Base-by-base conservation (phyloP, 345 rosid species). In the Eutrema heterophyllum region DNA sequence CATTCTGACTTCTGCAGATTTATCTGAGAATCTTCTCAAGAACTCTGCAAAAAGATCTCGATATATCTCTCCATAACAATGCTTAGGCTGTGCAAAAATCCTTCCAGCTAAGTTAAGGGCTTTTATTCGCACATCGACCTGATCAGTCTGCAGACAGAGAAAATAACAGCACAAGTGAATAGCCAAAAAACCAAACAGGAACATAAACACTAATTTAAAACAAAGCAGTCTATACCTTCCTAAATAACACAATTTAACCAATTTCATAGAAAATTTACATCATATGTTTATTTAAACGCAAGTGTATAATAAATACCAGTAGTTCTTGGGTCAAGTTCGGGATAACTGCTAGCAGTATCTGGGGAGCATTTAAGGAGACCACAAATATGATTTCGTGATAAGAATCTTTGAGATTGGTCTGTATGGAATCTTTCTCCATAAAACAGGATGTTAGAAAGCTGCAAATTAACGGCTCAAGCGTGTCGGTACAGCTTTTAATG, bases 121-220 rank as follows among this genome's bases (percentile, higher is more conserved):
- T 82, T 89, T 94, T 80, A 89, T 82, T 75, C 97, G 88, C 59
- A 87, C 86, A 74, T 94, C 96, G 36, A 89, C 97, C 82, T 89
- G 97, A 84, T 91, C 97, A 75, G 87, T 81, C 98, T 93, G 80
- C 57, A 63, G 65, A 70, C 10, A 45, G 24, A 67, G 54, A 78
- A 53, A 72, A 65, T 56, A 70, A 46, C 40, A 57, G 27, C 38
- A 61, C 71, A 48, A 10, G 48, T 77, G 54, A 70, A 39, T 46
- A 54, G 14, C 55, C 70, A 38, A 18, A 61, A 36, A 62, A 64
- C 36, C 14, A 15, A 70, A 41, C 57, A 60, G 40, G 44, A 45
- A 62, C 15, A 36, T 46, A 29, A 62, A 39, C 24, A 50, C 32
- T 18, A 35, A 21, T 32, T 26, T 38, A 2, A 66, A 65, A 52